A percentile compares a stretch with the other conserved stretches of the same genome.
phyloP scores from a whole-genome alignment of 345 rosid genomes.

The Tarenaya hassleriana region DNA sequence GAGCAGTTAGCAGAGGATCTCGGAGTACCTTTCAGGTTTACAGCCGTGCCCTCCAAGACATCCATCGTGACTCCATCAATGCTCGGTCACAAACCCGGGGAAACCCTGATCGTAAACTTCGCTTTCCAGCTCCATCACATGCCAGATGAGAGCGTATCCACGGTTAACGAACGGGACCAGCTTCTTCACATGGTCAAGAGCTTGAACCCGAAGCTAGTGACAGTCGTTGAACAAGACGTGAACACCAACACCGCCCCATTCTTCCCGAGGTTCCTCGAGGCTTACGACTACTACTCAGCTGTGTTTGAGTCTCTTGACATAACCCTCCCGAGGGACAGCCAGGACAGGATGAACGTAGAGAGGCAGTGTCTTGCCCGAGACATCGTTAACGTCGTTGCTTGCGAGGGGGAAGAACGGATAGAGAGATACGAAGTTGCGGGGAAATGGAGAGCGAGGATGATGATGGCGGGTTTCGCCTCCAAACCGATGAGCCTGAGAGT shows the following conservation, averaged over 20 bases:
- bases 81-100: slow-evolving; percentile 56
- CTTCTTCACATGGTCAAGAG: slow-evolving; percentile 87
- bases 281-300: slow-evolving; percentile 80
- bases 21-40: slow-evolving; percentile 63
- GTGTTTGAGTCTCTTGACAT: slow-evolving; percentile 90
- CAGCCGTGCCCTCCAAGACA: slow-evolving; percentile 65
- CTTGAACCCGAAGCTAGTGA: slow-evolving; percentile 83
- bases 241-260: slow-evolving; percentile 94
- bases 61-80: slow-evolving; percentile 61
- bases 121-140: slow-evolving; percentile 99
- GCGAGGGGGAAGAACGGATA: slow-evolving; percentile 93
- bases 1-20: slow-evolving; percentile 62
- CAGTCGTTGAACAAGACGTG: slow-evolving; percentile 88
- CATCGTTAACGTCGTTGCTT: slow-evolving; percentile 85
- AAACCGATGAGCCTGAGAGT: slow-evolving; percentile 54
- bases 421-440: slow-evolving; percentile 90
- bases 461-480: slow-evolving; percentile 81
- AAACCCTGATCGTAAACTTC: slow-evolving; percentile 78
- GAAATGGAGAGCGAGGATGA: slow-evolving; percentile 95
- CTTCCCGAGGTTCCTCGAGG: slow-evolving; percentile 67
- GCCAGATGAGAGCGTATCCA: slow-evolving; percentile 99
- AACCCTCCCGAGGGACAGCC: slow-evolving; percentile 85
- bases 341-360: slow-evolving; percentile 94
- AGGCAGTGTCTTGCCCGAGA: slow-evolving; percentile 93
- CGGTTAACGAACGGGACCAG: slow-evolving; percentile 80